Percentiles rank a stretch among this genome's conserved stretches.
Evolutionary conservation across 1,139 yeast species (phyloP).

Genomic region (Kurtzmaniella quercitrusa): DNA sequence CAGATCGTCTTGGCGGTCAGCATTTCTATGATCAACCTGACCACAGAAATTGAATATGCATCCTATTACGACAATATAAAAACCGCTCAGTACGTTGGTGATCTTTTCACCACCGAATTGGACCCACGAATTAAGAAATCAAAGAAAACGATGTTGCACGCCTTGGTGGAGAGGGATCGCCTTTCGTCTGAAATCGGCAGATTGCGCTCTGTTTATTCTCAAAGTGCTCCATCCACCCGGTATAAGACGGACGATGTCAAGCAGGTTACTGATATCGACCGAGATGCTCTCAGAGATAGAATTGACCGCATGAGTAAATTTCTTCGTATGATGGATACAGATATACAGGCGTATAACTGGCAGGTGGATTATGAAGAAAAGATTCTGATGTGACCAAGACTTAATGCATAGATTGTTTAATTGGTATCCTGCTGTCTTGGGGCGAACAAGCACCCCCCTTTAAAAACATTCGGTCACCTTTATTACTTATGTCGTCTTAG

Average conservation of each 20-base stretch:
- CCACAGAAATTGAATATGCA: background rate
- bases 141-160: background rate
- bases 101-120: background rate
- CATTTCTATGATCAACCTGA: background rate
- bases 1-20: slow-evolving; percentile 2
- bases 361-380: background rate
- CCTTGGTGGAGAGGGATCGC: background rate
- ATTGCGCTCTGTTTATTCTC: background rate
- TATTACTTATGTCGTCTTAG: background rate
- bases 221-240: background rate
- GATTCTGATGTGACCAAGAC: background rate
- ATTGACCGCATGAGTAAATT: slow-evolving; percentile 2
- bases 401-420: background rate
- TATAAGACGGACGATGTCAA: background rate
- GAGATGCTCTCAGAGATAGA: background rate
- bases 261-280: background rate
- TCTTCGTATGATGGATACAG: background rate
- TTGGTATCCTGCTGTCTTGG: background rate
- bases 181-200: background rate
- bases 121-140: background rate
- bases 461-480: background rate
- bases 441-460: background rate
- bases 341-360: slow-evolving; percentile 1
- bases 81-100: background rate
- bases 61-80: background rate